Percentiles rank a stretch among this genome's conserved stretches.
phyloP scores from a whole-genome alignment of 2,329 filamentous ascomycete genomes.

The Aspergillus tubingensis region DNA sequence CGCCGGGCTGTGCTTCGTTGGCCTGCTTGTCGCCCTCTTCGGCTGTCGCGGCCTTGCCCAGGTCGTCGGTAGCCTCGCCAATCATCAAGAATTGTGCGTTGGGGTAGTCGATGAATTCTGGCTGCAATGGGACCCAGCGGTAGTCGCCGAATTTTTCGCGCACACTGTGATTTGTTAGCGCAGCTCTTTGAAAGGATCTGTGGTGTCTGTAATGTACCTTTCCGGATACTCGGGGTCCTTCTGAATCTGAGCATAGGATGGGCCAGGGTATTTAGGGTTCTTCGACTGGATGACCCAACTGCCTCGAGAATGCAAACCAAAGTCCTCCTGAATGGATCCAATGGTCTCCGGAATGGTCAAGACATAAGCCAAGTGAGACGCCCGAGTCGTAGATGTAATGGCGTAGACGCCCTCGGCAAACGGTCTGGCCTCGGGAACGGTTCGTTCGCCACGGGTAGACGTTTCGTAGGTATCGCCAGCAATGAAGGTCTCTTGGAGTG shows the following conservation, averaged over 20 bases:
- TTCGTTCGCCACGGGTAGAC: constrained; percentile 70
- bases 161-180: constrained; percentile 51
- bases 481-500: constrained; percentile 74
- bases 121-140: constrained; percentile 73
- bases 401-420: constrained; percentile 86
- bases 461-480: constrained; percentile 69
- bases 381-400: constrained; percentile 69
- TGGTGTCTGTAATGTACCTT: constrained; percentile 52
- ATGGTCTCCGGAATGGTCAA: constrained; percentile 71
- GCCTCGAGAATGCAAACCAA: constrained; percentile 71
- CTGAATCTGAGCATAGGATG: constrained; percentile 63
- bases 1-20: constrained; percentile 64
- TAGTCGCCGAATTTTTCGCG: constrained; percentile 70
- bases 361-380: constrained; percentile 78
- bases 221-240: constrained; percentile 70
- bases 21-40: constrained; percentile 48
- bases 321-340: constrained; percentile 71
- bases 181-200: background rate
- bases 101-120: constrained; percentile 71
- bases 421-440: constrained; percentile 68
- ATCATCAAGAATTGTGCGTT: constrained; percentile 79
- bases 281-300: constrained; percentile 79
- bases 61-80: constrained; percentile 53
- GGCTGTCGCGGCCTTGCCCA: constrained; percentile 39
- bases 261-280: constrained; percentile 72